Conservation (phyloP, 164 flowering plant species). For the Magnolia sinica region DNA sequence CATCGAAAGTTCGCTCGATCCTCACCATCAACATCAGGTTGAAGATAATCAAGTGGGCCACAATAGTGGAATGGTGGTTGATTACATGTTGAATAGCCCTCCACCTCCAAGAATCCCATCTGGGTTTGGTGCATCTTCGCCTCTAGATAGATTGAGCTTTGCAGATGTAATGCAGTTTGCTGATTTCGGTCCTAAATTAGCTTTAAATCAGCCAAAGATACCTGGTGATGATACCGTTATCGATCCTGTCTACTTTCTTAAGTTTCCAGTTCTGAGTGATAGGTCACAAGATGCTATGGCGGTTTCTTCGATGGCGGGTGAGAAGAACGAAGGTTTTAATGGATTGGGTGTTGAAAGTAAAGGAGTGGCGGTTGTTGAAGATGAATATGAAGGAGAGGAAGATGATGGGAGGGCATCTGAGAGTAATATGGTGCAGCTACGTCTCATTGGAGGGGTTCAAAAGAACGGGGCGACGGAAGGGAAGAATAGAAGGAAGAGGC, state of each 20-base stretch:
- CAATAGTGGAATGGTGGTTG: constrained; percentile 38
- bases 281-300: constrained; percentile 35
- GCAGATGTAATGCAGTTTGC: constrained; percentile 96
- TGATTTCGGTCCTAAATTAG: constrained; percentile 76
- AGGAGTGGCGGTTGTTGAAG: neutral
- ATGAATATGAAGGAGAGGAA: constrained; percentile 28
- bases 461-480: constrained; percentile 16
- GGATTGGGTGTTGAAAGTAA: constrained; percentile 5
- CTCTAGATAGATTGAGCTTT: constrained; percentile 59
- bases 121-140: constrained; percentile 24
- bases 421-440: constrained; percentile 38
- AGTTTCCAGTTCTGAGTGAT: constrained; percentile 81
- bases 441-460: constrained; percentile 33
- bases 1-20: constrained; percentile 35
- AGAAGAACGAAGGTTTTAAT: constrained; percentile 20
- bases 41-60: constrained; percentile 25
- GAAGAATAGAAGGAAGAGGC: constrained; percentile 70
- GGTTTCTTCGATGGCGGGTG: constrained; percentile 11
- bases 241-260: constrained; percentile 81
- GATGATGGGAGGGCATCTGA: constrained; percentile 30
- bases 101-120: constrained; percentile 13
- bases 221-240: constrained; percentile 46
- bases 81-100: constrained; percentile 49
- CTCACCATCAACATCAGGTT: constrained; percentile 22
- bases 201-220: constrained; percentile 44